A percentile compares a stretch with the other conserved stretches of the same genome.
phyloP scores from a whole-genome alignment of 441 rosid genomes.

The Melastoma candidum region DNA sequence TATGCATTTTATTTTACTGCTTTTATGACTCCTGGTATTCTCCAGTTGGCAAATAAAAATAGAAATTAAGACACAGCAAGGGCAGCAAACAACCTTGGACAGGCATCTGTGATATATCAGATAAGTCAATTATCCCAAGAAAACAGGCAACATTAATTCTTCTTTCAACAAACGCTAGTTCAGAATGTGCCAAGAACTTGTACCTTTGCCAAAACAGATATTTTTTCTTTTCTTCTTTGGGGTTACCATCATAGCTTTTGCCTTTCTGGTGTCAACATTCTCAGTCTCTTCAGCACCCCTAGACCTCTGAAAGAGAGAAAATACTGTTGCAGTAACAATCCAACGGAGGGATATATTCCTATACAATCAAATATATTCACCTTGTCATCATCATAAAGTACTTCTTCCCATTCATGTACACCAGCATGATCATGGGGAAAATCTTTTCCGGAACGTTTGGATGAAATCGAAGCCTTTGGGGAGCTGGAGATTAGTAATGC shows the following conservation, averaged over 20 bases:
- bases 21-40: too few species aligned
- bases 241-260: conserved; percentile 54
- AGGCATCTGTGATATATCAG: too few species aligned
- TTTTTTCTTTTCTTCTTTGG: conserved; percentile 71
- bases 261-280: conserved; percentile 18
- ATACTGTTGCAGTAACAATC: conserved; percentile 5
- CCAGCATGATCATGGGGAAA: conserved; percentile 31
- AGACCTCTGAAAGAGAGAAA: conserved; percentile 5
- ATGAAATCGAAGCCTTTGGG: conserved; percentile 32
- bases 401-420: conserved; percentile 34
- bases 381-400: conserved; percentile 39
- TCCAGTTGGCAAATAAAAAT: too few species aligned
- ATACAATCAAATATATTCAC: conserved; percentile 26
- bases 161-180: too few species aligned
- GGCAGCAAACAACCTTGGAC: too few species aligned
- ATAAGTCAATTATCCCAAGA: too few species aligned
- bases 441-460: conserved; percentile 36
- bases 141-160: too few species aligned
- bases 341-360: conserved; percentile 4
- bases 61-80: too few species aligned
- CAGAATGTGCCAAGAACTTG: too few species aligned
- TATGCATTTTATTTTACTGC: too few species aligned
- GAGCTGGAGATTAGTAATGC: conserved; percentile 32
- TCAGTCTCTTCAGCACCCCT: conserved; percentile 22
- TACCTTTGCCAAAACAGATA: conserved; percentile 77